phyloP scores from a whole-genome alignment of 768 basidiomycete species.

The Krasilnikovozyma curviuscula region DNA sequence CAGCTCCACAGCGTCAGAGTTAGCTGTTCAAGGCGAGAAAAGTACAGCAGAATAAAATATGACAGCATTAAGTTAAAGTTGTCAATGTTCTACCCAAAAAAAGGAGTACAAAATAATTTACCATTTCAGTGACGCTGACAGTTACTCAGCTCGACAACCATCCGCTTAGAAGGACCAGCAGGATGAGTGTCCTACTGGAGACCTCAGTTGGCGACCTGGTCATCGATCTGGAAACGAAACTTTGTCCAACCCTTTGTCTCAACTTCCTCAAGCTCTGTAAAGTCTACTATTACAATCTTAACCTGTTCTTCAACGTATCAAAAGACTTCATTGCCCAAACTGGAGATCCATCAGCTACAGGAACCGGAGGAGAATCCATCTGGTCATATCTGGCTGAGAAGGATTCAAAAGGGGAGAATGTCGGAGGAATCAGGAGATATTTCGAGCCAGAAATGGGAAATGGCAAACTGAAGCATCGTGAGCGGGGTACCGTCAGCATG shows the following conservation, averaged over 20 bases:
- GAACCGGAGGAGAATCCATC: slow-evolving; percentile 78
- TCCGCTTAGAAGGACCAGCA: too few species aligned
- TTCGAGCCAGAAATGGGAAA: slow-evolving; percentile 56
- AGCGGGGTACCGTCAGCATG: slow-evolving; percentile 87
- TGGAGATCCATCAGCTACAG: slow-evolving; percentile 90
- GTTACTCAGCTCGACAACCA: too few species aligned
- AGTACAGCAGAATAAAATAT: too few species aligned
- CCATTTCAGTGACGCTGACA: too few species aligned
- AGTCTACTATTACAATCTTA: slow-evolving; percentile 87
- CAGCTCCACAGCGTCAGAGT: too few species aligned
- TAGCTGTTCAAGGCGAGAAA: too few species aligned
- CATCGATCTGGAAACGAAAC: slow-evolving; percentile 80
- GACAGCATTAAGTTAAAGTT: too few species aligned
- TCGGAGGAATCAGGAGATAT: too few species aligned
- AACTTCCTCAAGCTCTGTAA: slow-evolving; percentile 98
- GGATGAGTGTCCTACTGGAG: slow-evolving; percentile 89
- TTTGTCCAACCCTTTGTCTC: slow-evolving; percentile 74
- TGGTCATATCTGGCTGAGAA: slow-evolving; percentile 49
- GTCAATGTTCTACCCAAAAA: too few species aligned
- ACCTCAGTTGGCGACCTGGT: slow-evolving; percentile 93
- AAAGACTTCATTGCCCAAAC: slow-evolving; percentile 92
- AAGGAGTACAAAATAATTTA: too few species aligned
- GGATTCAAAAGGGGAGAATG: too few species aligned
- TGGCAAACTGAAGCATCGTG: slow-evolving; percentile 49
- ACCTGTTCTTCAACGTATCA: slow-evolving; percentile 96